Evolutionary conservation across 129 eudicot genomes (phyloP), one percentile per base, ranked within the genome.

Genomic region (Solidago caesia): DNA sequence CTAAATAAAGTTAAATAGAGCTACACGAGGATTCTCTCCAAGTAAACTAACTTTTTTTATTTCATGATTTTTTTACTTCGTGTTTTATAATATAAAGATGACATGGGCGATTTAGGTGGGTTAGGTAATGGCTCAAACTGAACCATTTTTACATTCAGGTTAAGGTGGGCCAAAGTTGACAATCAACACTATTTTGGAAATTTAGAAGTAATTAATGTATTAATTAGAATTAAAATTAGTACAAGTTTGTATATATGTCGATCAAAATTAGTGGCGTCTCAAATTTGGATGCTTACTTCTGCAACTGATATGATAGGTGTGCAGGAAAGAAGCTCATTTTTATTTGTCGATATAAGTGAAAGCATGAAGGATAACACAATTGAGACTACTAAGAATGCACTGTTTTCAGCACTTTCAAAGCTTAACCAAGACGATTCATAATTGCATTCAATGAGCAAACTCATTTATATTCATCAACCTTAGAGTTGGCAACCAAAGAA

Each of bases 1-100:
- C 82, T 94, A 55, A 90, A 87, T 78, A 94, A 94, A 89, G 99
- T 94, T 48, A 94, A 94, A 77, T 97, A 94, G 83, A 71, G 97
- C 79, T 94, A 94, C 70, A 86, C 97, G 97, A 94, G 84, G 99
- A 94, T 70, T 88, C 97, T 29, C 91, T 94, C 71, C 89, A 79
- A 96, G 99, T 94, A 21, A 21, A 21, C 21, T 21, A 33, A 33
- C 39, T 33, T 33, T 33, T 3, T 33, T 1, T 33, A 33, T 33
- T 33, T 33, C 3, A 0, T 0, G 3, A 3, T 33, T 33, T 33
- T 33, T 33, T 2, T 33, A 33, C 39, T 33, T 33, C 2, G 39
- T 33, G 39, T 33, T 33, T 33, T 33, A 33, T 33, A 1, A 33
- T 33, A 33, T 33, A 33, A 1, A 33, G 39, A 33, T 33, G 39